Conservation (phyloP, 441 rosid species). For the Rhodomyrtus psidioides region DNA sequence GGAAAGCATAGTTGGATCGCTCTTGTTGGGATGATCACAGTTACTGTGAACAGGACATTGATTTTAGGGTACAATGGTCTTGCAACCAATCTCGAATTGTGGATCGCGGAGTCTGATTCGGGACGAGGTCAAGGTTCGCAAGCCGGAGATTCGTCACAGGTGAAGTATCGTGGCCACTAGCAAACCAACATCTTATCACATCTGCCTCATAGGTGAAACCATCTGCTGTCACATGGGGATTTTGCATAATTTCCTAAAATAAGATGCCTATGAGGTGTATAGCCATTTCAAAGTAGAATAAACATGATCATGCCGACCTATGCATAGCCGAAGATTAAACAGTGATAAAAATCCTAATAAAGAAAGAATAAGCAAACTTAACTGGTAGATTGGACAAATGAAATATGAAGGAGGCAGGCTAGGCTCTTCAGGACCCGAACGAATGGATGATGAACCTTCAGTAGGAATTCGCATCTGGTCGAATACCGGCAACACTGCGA, state of each 20-base stretch:
- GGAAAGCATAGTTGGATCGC: neutral
- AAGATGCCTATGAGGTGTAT: neutral
- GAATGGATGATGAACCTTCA: neutral
- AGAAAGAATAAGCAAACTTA: neutral
- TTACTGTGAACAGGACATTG: neutral
- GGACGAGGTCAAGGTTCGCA: neutral
- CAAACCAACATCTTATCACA: neutral
- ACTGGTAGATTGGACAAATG: too few species aligned
- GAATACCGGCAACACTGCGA: neutral
- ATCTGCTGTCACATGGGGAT: constrained; percentile 4
- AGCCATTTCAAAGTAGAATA: neutral
- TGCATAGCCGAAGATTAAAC: neutral
- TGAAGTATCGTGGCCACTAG: constrained; percentile 1
- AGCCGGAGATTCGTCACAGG: constrained; percentile 4
- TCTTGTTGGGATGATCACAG: neutral
- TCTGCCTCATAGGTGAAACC: neutral
- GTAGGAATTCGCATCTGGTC: neutral
- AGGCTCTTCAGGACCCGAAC: too few species aligned
- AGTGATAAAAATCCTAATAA: neutral
- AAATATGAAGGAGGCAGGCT: too few species aligned
- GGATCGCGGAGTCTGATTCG: neutral
- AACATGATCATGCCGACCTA: accelerated
- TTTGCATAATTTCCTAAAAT: neutral
- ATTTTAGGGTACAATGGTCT: neutral
- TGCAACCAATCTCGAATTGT: neutral